phyloP scores from a whole-genome alignment of 192 early-diverging fungal genomes.

The Podila horticola region DNA sequence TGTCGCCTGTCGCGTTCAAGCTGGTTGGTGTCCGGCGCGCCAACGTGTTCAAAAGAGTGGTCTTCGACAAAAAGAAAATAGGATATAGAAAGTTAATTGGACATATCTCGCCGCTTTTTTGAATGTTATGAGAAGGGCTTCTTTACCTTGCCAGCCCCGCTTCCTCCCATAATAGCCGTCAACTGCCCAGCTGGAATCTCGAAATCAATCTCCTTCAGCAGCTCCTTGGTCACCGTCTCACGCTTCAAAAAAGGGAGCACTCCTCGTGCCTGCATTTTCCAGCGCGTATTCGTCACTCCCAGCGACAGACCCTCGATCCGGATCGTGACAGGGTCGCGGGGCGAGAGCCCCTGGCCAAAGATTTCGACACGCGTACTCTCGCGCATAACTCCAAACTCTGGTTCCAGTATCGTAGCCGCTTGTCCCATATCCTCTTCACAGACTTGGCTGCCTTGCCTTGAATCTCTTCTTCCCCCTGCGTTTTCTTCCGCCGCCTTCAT shows the following conservation, averaged over 20 bases:
- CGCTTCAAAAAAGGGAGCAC: neutral
- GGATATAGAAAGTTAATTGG: too few species aligned
- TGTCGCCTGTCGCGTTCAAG: neutral
- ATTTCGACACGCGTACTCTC: neutral
- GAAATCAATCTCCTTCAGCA: constrained; percentile 6
- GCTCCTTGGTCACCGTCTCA: neutral
- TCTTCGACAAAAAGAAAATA: constrained; percentile 5
- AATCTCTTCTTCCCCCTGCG: neutral
- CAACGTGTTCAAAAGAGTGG: constrained; percentile 12
- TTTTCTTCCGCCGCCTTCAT: neutral
- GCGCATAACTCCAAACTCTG: too few species aligned
- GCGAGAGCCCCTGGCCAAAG: neutral
- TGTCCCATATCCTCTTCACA: neutral
- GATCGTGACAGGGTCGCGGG: neutral
- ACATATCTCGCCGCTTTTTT: neutral
- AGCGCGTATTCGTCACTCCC: neutral
- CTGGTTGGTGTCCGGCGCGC: neutral
- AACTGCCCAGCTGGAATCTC: constrained; percentile 6
- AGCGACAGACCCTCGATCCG: constrained; percentile 3
- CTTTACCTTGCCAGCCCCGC: constrained; percentile 26
- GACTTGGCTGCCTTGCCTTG: neutral
- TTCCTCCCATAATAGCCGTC: constrained; percentile 30
- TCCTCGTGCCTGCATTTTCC: neutral
- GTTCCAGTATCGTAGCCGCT: too few species aligned
- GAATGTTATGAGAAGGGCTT: neutral